A percentile compares a stretch with the other conserved stretches of the same genome.
These are phyloP conservation scores for Serendipita indica DNA, from an alignment of 768 basidiomycete genomes.

Conservation along the genomic window DNA sequence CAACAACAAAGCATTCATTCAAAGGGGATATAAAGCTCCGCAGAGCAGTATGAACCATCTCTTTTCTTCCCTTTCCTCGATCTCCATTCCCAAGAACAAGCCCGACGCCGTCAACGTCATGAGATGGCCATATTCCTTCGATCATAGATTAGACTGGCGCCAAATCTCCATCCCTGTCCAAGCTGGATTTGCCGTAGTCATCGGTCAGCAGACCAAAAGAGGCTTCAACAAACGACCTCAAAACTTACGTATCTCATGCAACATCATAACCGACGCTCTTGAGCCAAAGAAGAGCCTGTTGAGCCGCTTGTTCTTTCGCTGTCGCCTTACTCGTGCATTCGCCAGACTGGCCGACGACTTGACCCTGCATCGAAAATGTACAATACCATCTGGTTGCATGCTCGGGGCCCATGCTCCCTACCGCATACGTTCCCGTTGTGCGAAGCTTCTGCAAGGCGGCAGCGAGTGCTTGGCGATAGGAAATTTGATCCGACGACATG, in stretches of 20 bases:
- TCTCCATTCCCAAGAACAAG: no score
- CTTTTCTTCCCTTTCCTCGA: no score
- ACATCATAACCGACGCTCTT: background rate
- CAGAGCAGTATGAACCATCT: no score
- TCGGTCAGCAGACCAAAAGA: no score
- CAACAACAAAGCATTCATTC: no score
- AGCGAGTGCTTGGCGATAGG: slow-evolving; percentile 4
- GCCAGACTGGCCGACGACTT: slow-evolving; percentile 3
- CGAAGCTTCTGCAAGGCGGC: background rate
- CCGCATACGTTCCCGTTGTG: background rate
- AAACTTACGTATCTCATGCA: background rate
- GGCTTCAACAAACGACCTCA: no score
- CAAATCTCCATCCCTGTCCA: no score
- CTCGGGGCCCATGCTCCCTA: background rate
- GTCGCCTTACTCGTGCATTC: slow-evolving; percentile 1
- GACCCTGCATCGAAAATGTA: background rate
- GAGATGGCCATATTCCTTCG: no score
- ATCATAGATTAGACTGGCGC: no score
- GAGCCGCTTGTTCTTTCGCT: background rate
- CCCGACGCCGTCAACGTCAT: no score
- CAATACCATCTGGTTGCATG: background rate
- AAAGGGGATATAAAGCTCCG: no score
- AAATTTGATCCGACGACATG: background rate
- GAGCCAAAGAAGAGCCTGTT: background rate
- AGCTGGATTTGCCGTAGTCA: no score